Base-by-base conservation (phyloP, 148 eudicot species). In the Bassia scoparia region DNA sequence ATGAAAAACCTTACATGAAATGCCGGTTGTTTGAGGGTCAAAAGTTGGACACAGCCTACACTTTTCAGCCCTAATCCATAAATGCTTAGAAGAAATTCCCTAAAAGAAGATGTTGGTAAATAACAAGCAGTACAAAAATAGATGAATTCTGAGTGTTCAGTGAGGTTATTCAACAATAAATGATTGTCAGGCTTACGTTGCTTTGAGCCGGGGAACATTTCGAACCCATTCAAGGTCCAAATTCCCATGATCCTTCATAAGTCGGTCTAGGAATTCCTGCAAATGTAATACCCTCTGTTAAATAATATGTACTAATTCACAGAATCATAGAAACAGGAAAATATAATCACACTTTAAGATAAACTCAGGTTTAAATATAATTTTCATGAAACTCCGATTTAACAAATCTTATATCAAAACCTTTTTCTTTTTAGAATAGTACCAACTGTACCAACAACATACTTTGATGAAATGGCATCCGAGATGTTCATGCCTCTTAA, bases 151-250 rank as follows among this genome's bases (percentile, higher is more conserved):
- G 37, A 26, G 30, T 6, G 21, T 58, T 34, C 27, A 31, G n/a
- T 15, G 20, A 72, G 14, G 14, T 61, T 20, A 72, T 18, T 6
- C 31, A 53, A 8, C 23, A 15, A 0, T 35, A 61, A 37, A 30
- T 24, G 21, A 27, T 3, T 26, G 49, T 16, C 27, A 24, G 18
- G 44, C 82, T 78, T 81, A 86, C 88, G 74, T 81, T 31, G 81
- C 79, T 49, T 73, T 33, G 14, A 63, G 52, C 48, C 83, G 84
- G 21, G 82, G 79, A 7, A 65, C 80, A 18, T 62, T 56, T 72
- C 80, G 79, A 37, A 86, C 41, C 88, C 88, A 86, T 73, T 86
- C 88, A 13, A 86, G 88, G 75, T 86, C 83, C 79, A 77, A 61
- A 76, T 81, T 81, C 56, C 88, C 83, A 49, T 76, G 81, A 48